Percentiles rank a stretch among this genome's conserved stretches.
Conservation (phyloP, 106 monocot genomes). For the Dendrobium huoshanense region DNA sequence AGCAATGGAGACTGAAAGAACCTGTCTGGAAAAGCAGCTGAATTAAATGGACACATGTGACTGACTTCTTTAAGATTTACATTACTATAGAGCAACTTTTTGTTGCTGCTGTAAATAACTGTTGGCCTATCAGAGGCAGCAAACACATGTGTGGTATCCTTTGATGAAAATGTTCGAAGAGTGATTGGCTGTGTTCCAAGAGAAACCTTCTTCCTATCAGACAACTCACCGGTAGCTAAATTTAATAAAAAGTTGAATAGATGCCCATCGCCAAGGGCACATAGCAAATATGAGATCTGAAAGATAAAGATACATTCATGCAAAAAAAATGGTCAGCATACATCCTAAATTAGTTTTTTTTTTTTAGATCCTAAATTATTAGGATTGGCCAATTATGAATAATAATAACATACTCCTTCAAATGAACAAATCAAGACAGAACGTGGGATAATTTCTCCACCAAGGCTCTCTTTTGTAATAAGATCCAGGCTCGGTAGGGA, state of each 20-base stretch:
- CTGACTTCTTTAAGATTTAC: conserved; percentile 98
- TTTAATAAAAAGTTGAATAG: conserved; percentile 85
- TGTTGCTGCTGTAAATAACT: conserved; percentile 98
- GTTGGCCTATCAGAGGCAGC: conserved; percentile 98
- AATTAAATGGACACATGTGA: conserved; percentile 98
- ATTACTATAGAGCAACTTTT: conserved; percentile 97
- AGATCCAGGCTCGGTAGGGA: conserved; percentile 74
- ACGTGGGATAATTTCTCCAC: conserved; percentile 95
- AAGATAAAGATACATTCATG: background rate
- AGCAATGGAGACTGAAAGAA: conserved; percentile 16
- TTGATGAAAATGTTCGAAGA: conserved; percentile 89
- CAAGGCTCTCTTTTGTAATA: conserved; percentile 69
- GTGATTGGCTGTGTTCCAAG: conserved; percentile 97
- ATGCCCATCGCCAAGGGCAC: conserved; percentile 98
- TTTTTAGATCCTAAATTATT: background rate
- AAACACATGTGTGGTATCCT: conserved; percentile 88
- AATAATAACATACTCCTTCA: conserved; percentile 69
- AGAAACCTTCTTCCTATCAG: conserved; percentile 92
- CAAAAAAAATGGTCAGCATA: background rate
- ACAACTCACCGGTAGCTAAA: conserved; percentile 46
- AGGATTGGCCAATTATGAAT: background rate
- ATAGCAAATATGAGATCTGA: conserved; percentile 84
- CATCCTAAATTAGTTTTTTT: background rate
- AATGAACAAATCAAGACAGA: conserved; percentile 89
- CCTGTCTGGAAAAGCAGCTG: conserved; percentile 99